Base-by-base conservation (phyloP, 2,329 filamentous ascomycete genomes). In the Neopestalotiopsis sp. region DNA sequence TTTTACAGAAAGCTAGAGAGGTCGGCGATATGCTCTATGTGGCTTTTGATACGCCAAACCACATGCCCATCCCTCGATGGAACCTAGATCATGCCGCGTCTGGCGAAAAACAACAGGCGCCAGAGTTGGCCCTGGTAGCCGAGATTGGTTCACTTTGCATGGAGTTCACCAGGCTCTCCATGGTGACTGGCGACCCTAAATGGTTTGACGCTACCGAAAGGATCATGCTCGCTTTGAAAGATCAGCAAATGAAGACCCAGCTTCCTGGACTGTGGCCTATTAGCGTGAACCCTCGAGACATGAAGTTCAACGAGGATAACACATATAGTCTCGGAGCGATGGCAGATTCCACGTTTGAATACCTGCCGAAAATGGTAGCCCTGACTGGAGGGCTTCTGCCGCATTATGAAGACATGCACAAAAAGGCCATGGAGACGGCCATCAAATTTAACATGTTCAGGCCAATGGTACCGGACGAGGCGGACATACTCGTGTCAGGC, bases 241-340 rank as follows among this genome's bases (percentile, higher is more conserved):
- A 68, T 28, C 73, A 75, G 56, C 75, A 78, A 66, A 70, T 62
- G 12, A 74, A 56, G 13, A 76, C 75, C 0, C 84, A 85, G 76
- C 81, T 77, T 9, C 75, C 75, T 13, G 76, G 93, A 0, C 84
- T 94, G 79, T 95, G 92, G 91, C 92, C 92, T 1, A 84, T 89
- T 64, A 83, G 81, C 68, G 79, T 94, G 10, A 90, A 91, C 74
- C 88, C 76, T 86, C 84, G 70, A 83, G 85, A 62, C 85, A 86
- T 78, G 78, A 84, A 78, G 76, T 82, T 82, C 66, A 68, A 75
- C 20, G 20, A 49, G 20, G 79, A 77, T 30, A 73, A 69, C 68
- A 70, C 76, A 69, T 82, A 81, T 68, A 76, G 76, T 3, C 75
- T 82, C 2, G 79, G 77, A 17, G 78, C 78, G 49, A 74, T 79